phyloP scores from a whole-genome alignment of 805 yeast species.

The Candida alai region DNA sequence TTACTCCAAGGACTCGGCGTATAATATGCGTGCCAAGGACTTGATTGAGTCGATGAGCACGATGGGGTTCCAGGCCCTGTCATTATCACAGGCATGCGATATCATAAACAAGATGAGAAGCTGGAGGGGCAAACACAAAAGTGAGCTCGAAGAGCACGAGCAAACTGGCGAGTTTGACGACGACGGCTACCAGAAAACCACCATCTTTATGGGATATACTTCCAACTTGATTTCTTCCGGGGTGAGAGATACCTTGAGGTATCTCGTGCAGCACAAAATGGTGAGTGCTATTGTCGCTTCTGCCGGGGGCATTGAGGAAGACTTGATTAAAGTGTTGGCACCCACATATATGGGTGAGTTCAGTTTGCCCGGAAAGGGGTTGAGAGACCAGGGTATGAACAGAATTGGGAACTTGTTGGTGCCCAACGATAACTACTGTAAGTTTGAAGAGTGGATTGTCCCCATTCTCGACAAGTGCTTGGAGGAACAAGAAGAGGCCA shows the following conservation, averaged over 20 bases:
- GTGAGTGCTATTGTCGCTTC: conserved; percentile 94
- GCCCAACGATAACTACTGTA: conserved; percentile 97
- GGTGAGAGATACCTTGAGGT: conserved; percentile 83
- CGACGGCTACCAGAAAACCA: conserved; percentile 74
- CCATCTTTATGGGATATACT: conserved; percentile 94
- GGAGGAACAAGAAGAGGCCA: conserved; percentile 79
- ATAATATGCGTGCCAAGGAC: conserved; percentile 75
- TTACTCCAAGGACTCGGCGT: conserved; percentile 73
- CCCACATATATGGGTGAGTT: conserved; percentile 96
- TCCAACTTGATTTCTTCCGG: conserved; percentile 96
- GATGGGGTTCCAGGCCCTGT: conserved; percentile 97
- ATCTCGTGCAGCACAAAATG: conserved; percentile 87
- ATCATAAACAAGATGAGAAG: conserved; percentile 87
- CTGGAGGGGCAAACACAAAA: conserved; percentile 85
- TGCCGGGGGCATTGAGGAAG: conserved; percentile 99
- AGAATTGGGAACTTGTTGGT: conserved; percentile 96
- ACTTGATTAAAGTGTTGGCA: conserved; percentile 91
- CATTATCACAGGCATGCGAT: conserved; percentile 84
- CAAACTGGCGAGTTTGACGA: conserved; percentile 67
- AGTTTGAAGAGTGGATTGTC: conserved; percentile 97
- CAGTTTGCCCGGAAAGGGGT: conserved; percentile 68
- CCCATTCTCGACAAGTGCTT: conserved; percentile 86
- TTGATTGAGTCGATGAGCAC: conserved; percentile 78
- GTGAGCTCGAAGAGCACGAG: conserved; percentile 63
- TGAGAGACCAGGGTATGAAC: conserved; percentile 95